Base-by-base conservation (phyloP, 2,329 filamentous ascomycete genomes). In the Raffaelea ambrosiae region DNA sequence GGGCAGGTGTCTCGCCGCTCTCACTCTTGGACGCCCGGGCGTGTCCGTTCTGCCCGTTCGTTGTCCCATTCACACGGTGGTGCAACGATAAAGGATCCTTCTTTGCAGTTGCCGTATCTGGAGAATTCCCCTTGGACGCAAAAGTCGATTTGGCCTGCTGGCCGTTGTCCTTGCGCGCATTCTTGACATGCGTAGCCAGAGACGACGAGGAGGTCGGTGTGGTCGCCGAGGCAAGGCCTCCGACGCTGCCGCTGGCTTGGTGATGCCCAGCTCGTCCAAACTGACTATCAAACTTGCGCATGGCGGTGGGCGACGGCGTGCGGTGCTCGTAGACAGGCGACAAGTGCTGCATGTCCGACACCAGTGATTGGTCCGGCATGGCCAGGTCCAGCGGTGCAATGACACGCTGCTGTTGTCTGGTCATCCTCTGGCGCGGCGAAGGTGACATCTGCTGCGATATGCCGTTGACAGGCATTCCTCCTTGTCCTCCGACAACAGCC, bases 311-410 rank as follows among this genome's bases (percentile, higher is more conserved):
- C 2, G 85, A 87, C 3, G 84, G 83, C 0, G 82, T 84, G n/a
- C 76, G 73, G 5, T 77, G 76, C 65, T 89, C 86, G 47, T 84
- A 84, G 1, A 89, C 85, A 0, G 86, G 86, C 0, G 86, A 89
- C 2, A 90, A 70, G 54, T 73, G 74, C 39, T 72, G 69, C 44
- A 69, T 59, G 9, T 77, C 74, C 4, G 62, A 58, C 46, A 65
- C 62, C 11, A 68, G 55, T 20, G 66, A 63, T 19, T 66, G 64
- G 29, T 72, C 70, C 3, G 69, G 66, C 36, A 73, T 71, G 1
- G 76, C 76, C 14, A 80, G 67, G 55, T 81, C 77, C 18, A 80
- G 62, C 7, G 77, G 74, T 14, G 76, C 74, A 51, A 79, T 76
- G 20, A 69, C 70, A 50, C 65, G 74, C 40, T 73, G 72, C 21